Evolutionary conservation across 495 filamentous ascomycete genomes (phyloP), one percentile per base, ranked within the genome.

Genomic region (Xylaria castorea): DNA sequence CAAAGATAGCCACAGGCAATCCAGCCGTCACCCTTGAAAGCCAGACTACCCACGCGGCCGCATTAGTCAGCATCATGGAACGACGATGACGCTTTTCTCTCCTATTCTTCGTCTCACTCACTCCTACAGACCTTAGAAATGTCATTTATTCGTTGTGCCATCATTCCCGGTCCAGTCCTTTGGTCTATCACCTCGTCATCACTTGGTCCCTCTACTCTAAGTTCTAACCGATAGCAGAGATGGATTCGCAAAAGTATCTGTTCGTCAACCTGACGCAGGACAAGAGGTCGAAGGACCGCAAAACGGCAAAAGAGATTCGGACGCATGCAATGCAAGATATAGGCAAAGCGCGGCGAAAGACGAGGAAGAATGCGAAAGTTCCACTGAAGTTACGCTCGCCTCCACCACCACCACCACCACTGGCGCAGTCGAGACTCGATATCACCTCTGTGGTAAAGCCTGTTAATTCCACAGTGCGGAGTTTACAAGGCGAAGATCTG

Each of bases 301-400:
- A 60, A 58, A 67, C 34, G 62, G 61, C 70, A 66, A 72, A 66
- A 38, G 70, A 72, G 50, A 66, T 72, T 36, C 70, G 48, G 50
- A 72, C 60, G 50, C 64, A 72, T 48, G 50, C 66, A 48, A 72
- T 72, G 70, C 60, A 67, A 72, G 70, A 60, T 60, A 72, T 72
- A 65, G 70, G 70, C 70, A 72, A 72, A 58, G 50, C 70, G 62
- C 62, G 70, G 50, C 70, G 70, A 57, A 72, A 72, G 70, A 46
- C 58, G 42, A 72, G 62, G 62, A 72, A 60, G 32, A 72, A 72
- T 66, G 36, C 25, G 62, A 34, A 60, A 48, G 22, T 72, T 46
- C 32, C 70, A 48, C n/a, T 72, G 58, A 36, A 66, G 62, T 55
- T 72, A 48, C 70, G 62, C 70, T 72, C 70, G 38, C 53, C 70